A percentile compares a stretch with the other conserved stretches of the same genome.
Conservation (phyloP, 306 rosid genomes). For the Dryas drummondii region DNA sequence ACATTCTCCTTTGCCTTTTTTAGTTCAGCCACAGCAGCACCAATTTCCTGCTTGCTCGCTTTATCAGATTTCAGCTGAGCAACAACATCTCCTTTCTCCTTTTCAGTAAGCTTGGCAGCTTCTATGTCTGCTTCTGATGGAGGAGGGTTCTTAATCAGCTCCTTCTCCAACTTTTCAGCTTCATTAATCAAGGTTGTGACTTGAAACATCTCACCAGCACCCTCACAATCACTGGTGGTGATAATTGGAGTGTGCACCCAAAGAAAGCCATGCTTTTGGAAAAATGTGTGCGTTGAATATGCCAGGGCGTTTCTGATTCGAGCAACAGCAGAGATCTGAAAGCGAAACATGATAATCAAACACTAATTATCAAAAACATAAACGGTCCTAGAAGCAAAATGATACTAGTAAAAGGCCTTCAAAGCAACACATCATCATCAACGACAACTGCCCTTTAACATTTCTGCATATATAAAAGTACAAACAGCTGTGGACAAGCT, state of each 20-base stretch:
- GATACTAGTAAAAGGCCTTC: neutral
- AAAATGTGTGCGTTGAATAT: slow-evolving; percentile 83
- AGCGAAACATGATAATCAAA: neutral
- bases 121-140: slow-evolving; percentile 75
- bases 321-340: slow-evolving; percentile 87
- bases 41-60: slow-evolving; percentile 60
- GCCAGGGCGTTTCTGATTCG: slow-evolving; percentile 86
- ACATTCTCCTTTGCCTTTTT: slow-evolving; percentile 68
- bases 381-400: neutral
- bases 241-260: slow-evolving; percentile 93
- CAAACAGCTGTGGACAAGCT: neutral
- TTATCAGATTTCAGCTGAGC: slow-evolving; percentile 68
- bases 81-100: slow-evolving; percentile 73
- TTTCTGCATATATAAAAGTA: neutral
- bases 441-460: neutral
- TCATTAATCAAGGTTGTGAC: slow-evolving; percentile 84
- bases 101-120: slow-evolving; percentile 54
- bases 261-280: slow-evolving; percentile 67
- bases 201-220: slow-evolving; percentile 99
- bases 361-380: neutral
- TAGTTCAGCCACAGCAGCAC: slow-evolving; percentile 63
- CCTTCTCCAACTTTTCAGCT: slow-evolving; percentile 84
- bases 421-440: neutral
- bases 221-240: slow-evolving; percentile 98
- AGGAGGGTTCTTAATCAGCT: slow-evolving; percentile 71